Conservation (phyloP, 805 yeast genomes). For the Sporopachydermia quercuum region DNA sequence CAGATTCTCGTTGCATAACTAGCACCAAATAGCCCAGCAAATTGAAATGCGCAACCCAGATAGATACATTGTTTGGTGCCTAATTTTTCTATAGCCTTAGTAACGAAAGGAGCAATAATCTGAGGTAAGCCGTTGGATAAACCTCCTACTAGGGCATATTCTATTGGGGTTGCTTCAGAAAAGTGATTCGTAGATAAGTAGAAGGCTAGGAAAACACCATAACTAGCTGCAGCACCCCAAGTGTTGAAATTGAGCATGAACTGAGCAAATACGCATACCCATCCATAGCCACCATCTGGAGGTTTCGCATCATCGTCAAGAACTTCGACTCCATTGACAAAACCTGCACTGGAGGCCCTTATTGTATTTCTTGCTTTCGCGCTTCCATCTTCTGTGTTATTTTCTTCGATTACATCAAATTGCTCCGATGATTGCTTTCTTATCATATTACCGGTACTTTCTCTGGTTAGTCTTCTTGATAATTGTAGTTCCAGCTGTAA, state of each 20-base stretch:
- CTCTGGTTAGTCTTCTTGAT: too few species aligned
- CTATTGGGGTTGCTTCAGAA: slow-evolving; percentile 33
- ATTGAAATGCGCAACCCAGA: slow-evolving; percentile 5
- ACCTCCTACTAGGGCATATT: slow-evolving; percentile 44
- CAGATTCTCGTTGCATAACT: slow-evolving; percentile 3
- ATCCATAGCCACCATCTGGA: slow-evolving; percentile 34
- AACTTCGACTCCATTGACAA: slow-evolving; percentile 8
- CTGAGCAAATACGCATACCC: slow-evolving; percentile 29
- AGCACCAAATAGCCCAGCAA: slow-evolving; percentile 9
- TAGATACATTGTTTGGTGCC: slow-evolving; percentile 3
- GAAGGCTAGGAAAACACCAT: slow-evolving; percentile 38
- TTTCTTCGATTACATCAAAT: too few species aligned
- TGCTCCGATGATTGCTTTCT: too few species aligned
- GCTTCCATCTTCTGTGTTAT: too few species aligned
- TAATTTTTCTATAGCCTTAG: not conserved
- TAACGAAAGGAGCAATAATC: not conserved
- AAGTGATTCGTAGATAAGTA: slow-evolving; percentile 28
- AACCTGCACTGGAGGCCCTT: too few species aligned
- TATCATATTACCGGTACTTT: too few species aligned
- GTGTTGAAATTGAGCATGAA: slow-evolving; percentile 22
- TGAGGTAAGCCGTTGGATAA: not conserved
- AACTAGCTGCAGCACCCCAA: slow-evolving; percentile 42
- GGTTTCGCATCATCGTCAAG: slow-evolving; percentile 22
- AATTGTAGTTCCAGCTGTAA: too few species aligned
- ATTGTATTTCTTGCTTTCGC: too few species aligned